These are phyloP conservation scores for Cocos nucifera DNA, from an alignment of 176 grass and related monocot genomes.

Conservation along the genomic window DNA sequence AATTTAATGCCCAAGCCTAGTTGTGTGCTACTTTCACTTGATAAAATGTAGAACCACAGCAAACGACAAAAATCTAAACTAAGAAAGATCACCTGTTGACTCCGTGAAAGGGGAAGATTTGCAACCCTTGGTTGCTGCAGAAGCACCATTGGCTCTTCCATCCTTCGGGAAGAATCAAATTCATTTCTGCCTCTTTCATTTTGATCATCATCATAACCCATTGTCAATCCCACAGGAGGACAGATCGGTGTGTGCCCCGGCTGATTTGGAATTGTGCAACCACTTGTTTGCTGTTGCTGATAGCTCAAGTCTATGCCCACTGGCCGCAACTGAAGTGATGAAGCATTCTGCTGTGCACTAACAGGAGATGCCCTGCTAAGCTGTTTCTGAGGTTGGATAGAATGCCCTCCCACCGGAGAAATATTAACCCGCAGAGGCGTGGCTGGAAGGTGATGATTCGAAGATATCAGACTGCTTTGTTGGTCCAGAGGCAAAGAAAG, in stretches of 20 bases:
- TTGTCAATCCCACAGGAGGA: constrained; percentile 43
- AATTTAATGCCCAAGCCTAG: not conserved
- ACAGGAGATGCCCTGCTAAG: constrained; percentile 33
- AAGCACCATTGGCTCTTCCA: constrained; percentile 45
- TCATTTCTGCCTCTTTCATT: constrained; percentile 42
- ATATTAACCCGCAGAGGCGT: constrained; percentile 28
- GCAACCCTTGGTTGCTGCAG: constrained; percentile 68
- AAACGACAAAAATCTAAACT: not conserved
- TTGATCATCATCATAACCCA: constrained; percentile 38
- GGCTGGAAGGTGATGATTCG: constrained; percentile 40
- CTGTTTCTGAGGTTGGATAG: constrained; percentile 34
- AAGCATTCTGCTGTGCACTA: constrained; percentile 13
- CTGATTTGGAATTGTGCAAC: constrained; percentile 37
- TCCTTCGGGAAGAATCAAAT: constrained; percentile 34
- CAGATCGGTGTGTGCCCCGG: constrained; percentile 32
- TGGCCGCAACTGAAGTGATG: constrained; percentile 37
- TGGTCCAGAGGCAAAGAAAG: constrained; percentile 44
- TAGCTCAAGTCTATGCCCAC: constrained; percentile 32
- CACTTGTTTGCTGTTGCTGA: constrained; percentile 28
- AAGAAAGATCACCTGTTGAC: constrained; percentile 31
- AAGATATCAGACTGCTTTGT: constrained; percentile 31
- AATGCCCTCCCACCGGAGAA: constrained; percentile 22
- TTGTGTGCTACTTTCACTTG: not conserved
- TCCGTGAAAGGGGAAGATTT: constrained; percentile 44
- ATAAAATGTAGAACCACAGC: not conserved